These are phyloP conservation scores for Coemansia sp. DNA, from an alignment of 192 early-diverging fungal species.

Conservation along the genomic window DNA sequence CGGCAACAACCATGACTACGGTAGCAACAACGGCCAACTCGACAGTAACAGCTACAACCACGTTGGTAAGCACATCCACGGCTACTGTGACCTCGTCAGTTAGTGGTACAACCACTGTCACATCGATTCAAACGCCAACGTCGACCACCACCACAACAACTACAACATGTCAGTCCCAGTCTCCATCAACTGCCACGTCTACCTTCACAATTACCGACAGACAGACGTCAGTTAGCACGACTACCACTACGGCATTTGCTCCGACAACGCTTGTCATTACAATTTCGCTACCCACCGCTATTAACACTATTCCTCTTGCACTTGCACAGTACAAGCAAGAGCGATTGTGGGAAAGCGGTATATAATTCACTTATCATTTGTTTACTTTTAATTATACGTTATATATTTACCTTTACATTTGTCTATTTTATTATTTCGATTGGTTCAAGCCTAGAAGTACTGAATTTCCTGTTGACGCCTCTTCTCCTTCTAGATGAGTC, in stretches of 20 bases:
- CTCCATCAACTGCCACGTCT: neutral
- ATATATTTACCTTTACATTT: too few relatives aligned
- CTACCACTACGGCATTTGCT: conserved; percentile 4
- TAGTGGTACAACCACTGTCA: conserved; percentile 2
- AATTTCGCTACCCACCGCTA: neutral
- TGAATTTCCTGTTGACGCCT: neutral
- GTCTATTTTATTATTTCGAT: too few relatives aligned
- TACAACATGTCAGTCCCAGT: neutral
- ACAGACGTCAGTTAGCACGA: conserved; percentile 13
- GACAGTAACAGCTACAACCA: conserved; percentile 12
- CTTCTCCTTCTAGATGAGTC: neutral
- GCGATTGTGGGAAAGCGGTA: neutral
- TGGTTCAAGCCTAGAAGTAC: too few relatives aligned
- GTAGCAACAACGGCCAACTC: neutral
- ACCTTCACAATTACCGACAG: neutral
- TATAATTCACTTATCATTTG: too few relatives aligned
- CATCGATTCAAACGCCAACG: conserved; percentile 5
- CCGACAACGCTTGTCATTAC: neutral
- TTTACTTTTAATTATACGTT: too few relatives aligned
- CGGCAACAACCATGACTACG: conserved; percentile 11
- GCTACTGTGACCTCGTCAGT: neutral
- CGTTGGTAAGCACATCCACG: neutral
- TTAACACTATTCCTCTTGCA: neutral
- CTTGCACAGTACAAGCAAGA: conserved; percentile 2
- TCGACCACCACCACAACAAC: neutral